Base-by-base conservation (phyloP, 495 filamentous ascomycete genomes). In the Neurospora africana region DNA sequence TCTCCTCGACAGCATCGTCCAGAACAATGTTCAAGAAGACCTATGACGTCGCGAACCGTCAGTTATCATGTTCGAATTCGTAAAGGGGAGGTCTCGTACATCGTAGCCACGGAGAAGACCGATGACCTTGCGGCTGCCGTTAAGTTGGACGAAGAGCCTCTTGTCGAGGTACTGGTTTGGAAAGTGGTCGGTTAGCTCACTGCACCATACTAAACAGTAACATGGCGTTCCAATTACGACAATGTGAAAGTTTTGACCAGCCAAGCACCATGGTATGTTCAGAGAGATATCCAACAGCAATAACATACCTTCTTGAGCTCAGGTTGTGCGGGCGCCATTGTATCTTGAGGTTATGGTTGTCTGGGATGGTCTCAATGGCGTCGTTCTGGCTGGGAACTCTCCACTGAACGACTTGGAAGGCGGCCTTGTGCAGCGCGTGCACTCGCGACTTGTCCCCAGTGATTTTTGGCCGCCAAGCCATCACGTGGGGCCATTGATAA, bases 11-110 rank as follows among this genome's bases (percentile, higher is more conserved):
- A n/a, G 95, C 95, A 75, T 98, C 95, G 79, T 99, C 96, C 17
- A 99, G 88, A 35, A 98, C 95, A 78, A 99, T 94, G 82, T 99
- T 99, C 78, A 99, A 88, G 86, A 98, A 99, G 70, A 98, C 94
- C 95, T 99, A 80, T 47, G 23, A 39, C 23, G 21, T 15, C 43
- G 53, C 8, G 17, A 39, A 15, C 37, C 2, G 58, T 76, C 30
- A 74, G 70, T 37, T 11, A 38, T 41, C 17, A 23, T 33, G 67
- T 75, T 61, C 27, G 27, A 61, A 8, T 7, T 19, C 27, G 27
- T 61, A 74, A 9, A 19, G 5, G 27, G 17, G 23, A 5, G 11
- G 43, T 27, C 40, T 39, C 90, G 69, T 83, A 98, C 95, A 90
- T 99, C 95, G 82, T 98, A 99, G 72, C 95, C 95, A 76, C 95